phyloP scores from a whole-genome alignment of 169 alveolate species.

The Neospora caninum region DNA sequence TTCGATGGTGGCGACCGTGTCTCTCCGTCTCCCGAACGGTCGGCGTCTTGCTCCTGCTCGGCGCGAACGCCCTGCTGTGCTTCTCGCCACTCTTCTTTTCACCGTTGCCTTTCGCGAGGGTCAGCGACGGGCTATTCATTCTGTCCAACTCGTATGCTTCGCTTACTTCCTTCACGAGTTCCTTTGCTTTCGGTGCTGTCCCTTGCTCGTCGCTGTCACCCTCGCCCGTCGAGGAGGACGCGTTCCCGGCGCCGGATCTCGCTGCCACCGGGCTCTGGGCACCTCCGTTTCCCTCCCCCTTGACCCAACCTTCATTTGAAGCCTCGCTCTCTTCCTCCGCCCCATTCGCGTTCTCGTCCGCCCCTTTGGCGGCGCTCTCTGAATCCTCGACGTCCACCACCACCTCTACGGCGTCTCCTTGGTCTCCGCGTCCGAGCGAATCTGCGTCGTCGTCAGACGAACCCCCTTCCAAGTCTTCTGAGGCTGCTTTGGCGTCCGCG shows the following conservation, averaged over 20 bases:
- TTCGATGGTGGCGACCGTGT: constrained; percentile 5
- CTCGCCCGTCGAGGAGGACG: neutral
- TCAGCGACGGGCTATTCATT: neutral
- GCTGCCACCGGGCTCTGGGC: neutral
- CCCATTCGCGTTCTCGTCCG: neutral
- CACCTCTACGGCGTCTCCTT: neutral
- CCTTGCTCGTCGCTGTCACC: neutral
- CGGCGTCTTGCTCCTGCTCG: neutral
- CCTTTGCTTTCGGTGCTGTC: neutral
- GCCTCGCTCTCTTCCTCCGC: neutral
- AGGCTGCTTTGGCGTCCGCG: too few species aligned
- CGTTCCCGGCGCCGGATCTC: neutral
- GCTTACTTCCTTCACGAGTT: neutral
- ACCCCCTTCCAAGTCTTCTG: neutral
- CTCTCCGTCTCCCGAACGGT: neutral
- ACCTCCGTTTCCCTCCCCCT: neutral
- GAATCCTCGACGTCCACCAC: neutral
- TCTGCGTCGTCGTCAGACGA: neutral
- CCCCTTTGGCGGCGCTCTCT: neutral
- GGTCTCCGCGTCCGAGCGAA: too few species aligned
- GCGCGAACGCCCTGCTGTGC: neutral
- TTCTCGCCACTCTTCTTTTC: neutral
- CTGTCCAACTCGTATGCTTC: neutral
- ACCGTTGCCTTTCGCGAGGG: neutral
- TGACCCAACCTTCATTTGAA: neutral